Percentiles rank a stretch among this genome's conserved stretches.
Conservation (phyloP, 1,139 yeast genomes). For the Chernovozyma sophiae-reginae region DNA sequence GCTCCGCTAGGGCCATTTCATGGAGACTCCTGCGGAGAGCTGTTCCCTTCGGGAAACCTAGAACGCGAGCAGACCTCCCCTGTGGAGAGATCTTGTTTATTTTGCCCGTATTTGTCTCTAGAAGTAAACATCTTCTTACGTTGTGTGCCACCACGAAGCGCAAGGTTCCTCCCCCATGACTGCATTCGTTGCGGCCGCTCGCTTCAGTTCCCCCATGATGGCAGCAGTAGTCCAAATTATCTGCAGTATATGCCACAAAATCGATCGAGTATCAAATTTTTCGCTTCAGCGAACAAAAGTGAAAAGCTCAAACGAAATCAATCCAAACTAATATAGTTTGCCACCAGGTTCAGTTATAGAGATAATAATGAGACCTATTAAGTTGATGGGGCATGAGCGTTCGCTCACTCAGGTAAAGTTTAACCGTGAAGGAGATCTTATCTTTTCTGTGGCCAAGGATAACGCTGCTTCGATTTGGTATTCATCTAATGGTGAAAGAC, state of each 20-base stretch:
- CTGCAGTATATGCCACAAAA: slow-evolving; percentile 3
- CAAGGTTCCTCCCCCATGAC: background rate
- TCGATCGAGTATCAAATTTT: background rate
- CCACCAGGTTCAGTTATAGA: background rate
- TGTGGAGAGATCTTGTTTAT: no score
- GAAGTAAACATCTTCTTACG: no score
- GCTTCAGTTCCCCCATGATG: background rate
- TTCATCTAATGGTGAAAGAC: slow-evolving; percentile 92
- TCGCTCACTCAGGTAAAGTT: slow-evolving; percentile 87
- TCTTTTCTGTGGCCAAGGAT: slow-evolving; percentile 92
- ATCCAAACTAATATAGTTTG: background rate
- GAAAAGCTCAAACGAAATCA: background rate
- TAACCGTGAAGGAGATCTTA: slow-evolving; percentile 91
- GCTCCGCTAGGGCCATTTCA: background rate
- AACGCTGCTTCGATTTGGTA: slow-evolving; percentile 87
- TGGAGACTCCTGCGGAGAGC: background rate
- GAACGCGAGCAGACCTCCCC: no score
- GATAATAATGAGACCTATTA: slow-evolving; percentile 50
- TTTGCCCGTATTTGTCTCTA: no score
- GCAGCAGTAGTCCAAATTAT: background rate
- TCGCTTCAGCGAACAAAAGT: background rate
- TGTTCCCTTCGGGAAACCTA: background rate
- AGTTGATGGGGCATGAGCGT: slow-evolving; percentile 79
- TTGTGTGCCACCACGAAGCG: no score
- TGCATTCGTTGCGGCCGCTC: background rate